Evolutionary conservation across 306 rosid genomes (phyloP).

Genomic region (Corylus avellana): DNA sequence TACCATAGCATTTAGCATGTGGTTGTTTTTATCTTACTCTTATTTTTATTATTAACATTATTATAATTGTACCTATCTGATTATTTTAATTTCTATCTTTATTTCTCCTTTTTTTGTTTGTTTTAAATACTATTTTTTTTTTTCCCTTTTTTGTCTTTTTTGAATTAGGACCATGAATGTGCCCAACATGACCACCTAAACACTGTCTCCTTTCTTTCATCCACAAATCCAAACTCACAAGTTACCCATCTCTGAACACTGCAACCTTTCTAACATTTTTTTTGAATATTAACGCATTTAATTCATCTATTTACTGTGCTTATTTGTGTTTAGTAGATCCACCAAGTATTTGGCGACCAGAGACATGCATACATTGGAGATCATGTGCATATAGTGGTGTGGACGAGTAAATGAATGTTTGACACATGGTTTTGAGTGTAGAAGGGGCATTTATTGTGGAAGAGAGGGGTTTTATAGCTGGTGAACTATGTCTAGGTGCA

Average conservation of each 20-base stretch:
- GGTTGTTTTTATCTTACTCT: background rate
- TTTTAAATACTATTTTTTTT: background rate
- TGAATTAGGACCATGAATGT: background rate
- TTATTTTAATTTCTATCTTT: background rate
- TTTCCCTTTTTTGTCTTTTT: background rate
- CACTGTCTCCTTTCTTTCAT: background rate
- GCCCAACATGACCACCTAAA: background rate
- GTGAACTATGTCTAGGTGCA: background rate
- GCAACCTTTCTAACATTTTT: too few relatives aligned
- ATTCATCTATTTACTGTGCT: too few relatives aligned
- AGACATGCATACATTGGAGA: too few relatives aligned
- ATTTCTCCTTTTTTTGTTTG: background rate
- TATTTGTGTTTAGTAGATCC: too few relatives aligned
- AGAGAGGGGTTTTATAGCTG: background rate
- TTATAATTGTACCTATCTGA: background rate
- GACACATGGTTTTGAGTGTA: too few relatives aligned
- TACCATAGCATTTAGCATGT: background rate
- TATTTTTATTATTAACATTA: background rate
- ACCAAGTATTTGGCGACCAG: too few relatives aligned
- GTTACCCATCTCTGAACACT: too few relatives aligned
- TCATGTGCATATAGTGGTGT: too few relatives aligned
- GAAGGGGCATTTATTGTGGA: too few relatives aligned
- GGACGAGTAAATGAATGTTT: too few relatives aligned
- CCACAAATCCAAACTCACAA: too few relatives aligned
- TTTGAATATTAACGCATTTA: too few relatives aligned